Evolutionary conservation across 108 stramenopile species (phyloP), one percentile per base, ranked within the genome.

Genomic region (Fistulifera pelliculosa): DNA sequence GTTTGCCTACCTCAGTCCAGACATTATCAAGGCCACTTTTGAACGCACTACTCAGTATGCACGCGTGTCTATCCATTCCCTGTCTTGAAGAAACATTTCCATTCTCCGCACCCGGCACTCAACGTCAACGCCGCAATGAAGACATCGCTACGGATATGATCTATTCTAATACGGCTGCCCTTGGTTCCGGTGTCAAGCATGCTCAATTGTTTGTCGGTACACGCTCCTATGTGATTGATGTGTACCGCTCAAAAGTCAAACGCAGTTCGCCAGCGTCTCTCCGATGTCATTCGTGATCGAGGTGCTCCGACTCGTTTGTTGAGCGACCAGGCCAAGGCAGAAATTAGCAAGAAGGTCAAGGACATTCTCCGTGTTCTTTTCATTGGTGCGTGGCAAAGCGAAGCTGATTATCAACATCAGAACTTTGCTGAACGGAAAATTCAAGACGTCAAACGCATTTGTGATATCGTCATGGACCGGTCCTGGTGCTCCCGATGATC

Each of bases 251-350:
- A 41, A 14, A 41, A 11, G 40, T 41, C 12, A 41, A 41, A 41
- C 11, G 40, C 12, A 41, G 40, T 41, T 14, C 12, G 12, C 11
- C 14, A 14, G 40, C 14, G 47, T 56, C 60, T 6, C 18, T 1
- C 22, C 26, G 40, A 41, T 41, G n/a, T 23, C 5, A 24, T 25
- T 63, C 74, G 5, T 27, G 47, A 1, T 45, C 60, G 18, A 70
- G 65, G 75, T 48, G 56, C 62, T 76, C 49, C 27, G 65, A 47
- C 14, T 10, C 17, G 44, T n/a, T 62, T 54, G 13, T 11, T 31
- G 15, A 16, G 53, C 27, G 21, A 61, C 19, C 42, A 58, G 13
- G 35, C 52, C 48, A 41, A 41, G 40, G 14, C 40, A 14, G 40
- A 41, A 41, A 41, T 41, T 41, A 14, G 40, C 15, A 23, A 43